Base-by-base conservation (phyloP, 2,329 filamentous ascomycete species). In the Mycosphaerella sp. region DNA sequence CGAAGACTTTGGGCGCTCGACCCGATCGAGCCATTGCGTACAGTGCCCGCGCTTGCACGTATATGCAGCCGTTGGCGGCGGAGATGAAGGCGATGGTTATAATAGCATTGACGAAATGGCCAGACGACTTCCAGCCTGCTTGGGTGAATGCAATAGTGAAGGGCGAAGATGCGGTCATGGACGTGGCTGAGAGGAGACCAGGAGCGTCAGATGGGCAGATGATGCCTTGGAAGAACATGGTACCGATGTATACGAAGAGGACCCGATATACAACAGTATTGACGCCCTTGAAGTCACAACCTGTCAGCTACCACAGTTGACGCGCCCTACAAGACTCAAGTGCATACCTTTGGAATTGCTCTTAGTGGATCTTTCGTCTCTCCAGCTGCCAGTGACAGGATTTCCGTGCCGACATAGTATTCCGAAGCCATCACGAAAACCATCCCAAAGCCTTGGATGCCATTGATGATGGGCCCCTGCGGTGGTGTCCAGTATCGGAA, bases 11-110 rank as follows among this genome's bases (percentile, higher is more conserved):
- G 12, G 44, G 44, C 16, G 43, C 43, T 18, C 28, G 14, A 16
- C 43, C 43, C 12, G 25, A 32, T 17, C 27, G 27, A 16, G 43
- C 43, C 43, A 45, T 35, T 10, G 25, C 43, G 34, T 45, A 32
- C 30, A 45, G 21, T 16, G 43, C 43, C 17, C 43, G 43, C 4
- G 43, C 43, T 21, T 45, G 43, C 5, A 45, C 43, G 16, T 45
- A 45, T n/a, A 45, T 35, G 30, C 43, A 45, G 13, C 43, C 43
- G 27, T 48, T 48, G 4, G 37, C 37, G 18, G 37, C 37, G 5
- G 44, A 48, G 6, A 48, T 48, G 35, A 48, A 40, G 14, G 37
- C 37, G 10, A 48, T 40, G 4, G 37, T 48, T n/a, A 48, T 48
- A 18, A 48, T 48, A 10, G 37, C 27, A 21, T 40, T 48, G 9